Base-by-base conservation (phyloP, 352 stramenopile species). In the Globisporangium echinulatum region DNA sequence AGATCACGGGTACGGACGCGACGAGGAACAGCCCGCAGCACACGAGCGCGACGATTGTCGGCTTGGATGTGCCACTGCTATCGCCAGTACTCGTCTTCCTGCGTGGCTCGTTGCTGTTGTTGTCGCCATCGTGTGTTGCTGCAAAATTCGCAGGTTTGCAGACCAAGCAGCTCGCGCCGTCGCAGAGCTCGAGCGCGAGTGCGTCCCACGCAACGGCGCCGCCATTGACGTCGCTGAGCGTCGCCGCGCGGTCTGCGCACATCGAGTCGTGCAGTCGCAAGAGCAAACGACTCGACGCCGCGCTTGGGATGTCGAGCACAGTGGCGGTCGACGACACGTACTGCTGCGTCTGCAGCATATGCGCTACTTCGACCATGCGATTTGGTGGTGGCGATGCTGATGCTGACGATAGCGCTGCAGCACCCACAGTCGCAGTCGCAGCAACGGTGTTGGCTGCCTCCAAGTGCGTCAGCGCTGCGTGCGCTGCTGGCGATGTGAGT, bases 11-110 rank as follows among this genome's bases (percentile, higher is more conserved):
- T 19, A 52, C 59, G 53, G 72, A 79, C 8, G 75, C 76, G 0
- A 75, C 47, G n/a, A 88, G 14, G 59, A 88, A 85, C 11, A 72
- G 38, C n/a, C 61, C 59, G n/a, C 71, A 70, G 7, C 67, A 74
- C 15, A 83, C 37, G 19, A 84, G 46, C 14, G 85, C 59, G 19
- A 79, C 67, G 9, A 83, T 56, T 1, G 54, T 59, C 19, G 68
- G 61, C 44, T 75, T 50, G 15, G n/a, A 66, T 39, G 11, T 52
- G 70, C 52, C 6, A 49, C 38, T 11, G 44, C 7, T 49, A 15
- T 62, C 17, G 46, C 17, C 37, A 50, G 39, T 37, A 39, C 6
- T 50, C 25, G 25, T 25, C 1, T 2, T 25, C 25, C 1, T 25
- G 25, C 1, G 25, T 25, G 25, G 25, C 25, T 25, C 25, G 25